Percentiles rank a stretch among this genome's conserved stretches.
Conservation (phyloP, 2,329 filamentous ascomycete genomes). For the Phaeophleospora eucalypticola region DNA sequence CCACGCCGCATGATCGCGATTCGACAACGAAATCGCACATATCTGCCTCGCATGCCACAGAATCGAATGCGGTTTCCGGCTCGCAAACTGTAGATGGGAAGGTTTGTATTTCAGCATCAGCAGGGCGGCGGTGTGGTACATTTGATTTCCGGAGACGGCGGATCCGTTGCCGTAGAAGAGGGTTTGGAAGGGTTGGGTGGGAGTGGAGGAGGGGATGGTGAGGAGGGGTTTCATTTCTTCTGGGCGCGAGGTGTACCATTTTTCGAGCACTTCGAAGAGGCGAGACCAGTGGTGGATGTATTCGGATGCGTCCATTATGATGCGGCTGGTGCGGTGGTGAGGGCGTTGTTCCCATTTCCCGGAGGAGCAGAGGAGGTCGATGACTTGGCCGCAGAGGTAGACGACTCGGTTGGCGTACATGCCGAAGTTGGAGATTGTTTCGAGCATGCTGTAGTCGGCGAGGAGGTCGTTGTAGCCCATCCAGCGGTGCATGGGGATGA, state of each 20-base stretch:
- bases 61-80: constrained; percentile 37
- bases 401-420: constrained; percentile 59
- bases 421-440: constrained; percentile 40
- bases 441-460: constrained; percentile 35
- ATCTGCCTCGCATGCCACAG: constrained; percentile 48
- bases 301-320: constrained; percentile 25
- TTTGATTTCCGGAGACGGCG: constrained; percentile 47
- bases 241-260: constrained; percentile 32
- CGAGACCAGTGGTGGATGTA: constrained; percentile 31
- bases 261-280: constrained; percentile 33
- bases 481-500: constrained; percentile 51
- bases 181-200: constrained; percentile 34
- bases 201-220: constrained; percentile 24
- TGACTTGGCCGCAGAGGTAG: constrained; percentile 50
- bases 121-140: constrained; percentile 55
- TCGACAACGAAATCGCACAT: constrained; percentile 44
- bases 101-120: constrained; percentile 51
- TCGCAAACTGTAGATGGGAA: constrained; percentile 21
- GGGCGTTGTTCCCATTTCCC: constrained; percentile 28
- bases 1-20: constrained; percentile 44
- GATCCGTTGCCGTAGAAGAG: constrained; percentile 47
- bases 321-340: constrained; percentile 12
- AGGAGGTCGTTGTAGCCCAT: constrained; percentile 33
- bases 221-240: constrained; percentile 34
- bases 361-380: constrained; percentile 31